These are phyloP conservation scores for Neoarthrinium moseri DNA, from an alignment of 2,329 filamentous ascomycete genomes.

Conservation along the genomic window DNA sequence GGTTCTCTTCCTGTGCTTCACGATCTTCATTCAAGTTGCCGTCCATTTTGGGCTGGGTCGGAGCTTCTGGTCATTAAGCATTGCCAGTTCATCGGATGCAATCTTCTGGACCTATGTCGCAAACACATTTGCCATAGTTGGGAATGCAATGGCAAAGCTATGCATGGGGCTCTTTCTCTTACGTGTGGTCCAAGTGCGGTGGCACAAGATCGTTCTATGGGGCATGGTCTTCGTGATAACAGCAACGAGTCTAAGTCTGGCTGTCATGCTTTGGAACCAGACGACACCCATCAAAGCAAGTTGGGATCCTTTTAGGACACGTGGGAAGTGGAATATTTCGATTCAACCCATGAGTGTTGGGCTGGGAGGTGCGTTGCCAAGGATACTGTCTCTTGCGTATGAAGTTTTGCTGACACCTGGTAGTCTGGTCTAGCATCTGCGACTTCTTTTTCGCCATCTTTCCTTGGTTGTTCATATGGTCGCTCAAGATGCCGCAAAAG, in stretches of 20 bases:
- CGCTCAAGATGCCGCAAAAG: conserved; percentile 22
- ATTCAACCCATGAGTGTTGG: conserved; percentile 36
- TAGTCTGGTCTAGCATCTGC: conserved; percentile 35
- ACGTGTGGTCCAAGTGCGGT: conserved; percentile 32
- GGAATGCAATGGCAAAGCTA: conserved; percentile 37
- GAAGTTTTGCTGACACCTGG: not conserved
- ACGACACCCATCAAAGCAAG: conserved; percentile 32
- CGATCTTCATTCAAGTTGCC: conserved; percentile 32
- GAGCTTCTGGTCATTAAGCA: conserved; percentile 28
- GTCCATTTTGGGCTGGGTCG: conserved; percentile 32
- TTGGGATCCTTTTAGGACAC: conserved; percentile 34
- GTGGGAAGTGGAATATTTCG: conserved; percentile 31
- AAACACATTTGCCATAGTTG: conserved; percentile 34
- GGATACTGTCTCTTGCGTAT: not conserved
- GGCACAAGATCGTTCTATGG: conserved; percentile 34
- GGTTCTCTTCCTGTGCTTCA: conserved; percentile 33
- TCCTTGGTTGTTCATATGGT: conserved; percentile 26
- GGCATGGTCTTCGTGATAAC: conserved; percentile 27
- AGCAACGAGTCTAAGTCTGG: conserved; percentile 29
- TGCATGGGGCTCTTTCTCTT: conserved; percentile 38
- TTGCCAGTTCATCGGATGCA: conserved; percentile 31
- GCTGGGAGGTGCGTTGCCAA: conserved; percentile 27
- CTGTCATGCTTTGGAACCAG: conserved; percentile 37
- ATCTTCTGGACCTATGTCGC: conserved; percentile 39
- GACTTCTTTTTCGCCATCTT: conserved; percentile 24